Base-by-base conservation (phyloP, 1,139 yeast genomes). In the Hansenula anomala region DNA sequence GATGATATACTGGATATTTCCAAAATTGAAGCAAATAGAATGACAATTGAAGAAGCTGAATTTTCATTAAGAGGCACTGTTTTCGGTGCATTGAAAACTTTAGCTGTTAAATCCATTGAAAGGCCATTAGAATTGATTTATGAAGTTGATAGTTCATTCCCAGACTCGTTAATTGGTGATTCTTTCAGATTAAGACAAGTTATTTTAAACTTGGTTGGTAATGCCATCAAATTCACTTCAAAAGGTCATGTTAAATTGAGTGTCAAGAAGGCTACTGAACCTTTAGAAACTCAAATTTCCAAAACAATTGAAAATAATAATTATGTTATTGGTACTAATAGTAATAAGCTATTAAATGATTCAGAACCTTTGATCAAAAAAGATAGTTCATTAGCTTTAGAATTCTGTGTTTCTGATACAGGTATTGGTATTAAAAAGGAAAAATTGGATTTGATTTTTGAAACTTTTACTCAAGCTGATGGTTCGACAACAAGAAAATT, bases 1-100 rank as follows among this genome's bases (percentile, higher is more conserved):
- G 95, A 87, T 59, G 96, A 87, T 60, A 87, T 87, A 54, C 72
- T 87, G 53, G 96, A 87, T 77, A 87, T 87, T 54, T 86, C 95
- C 40, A 87, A 87, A 72, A 86, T 87, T 64, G 96, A 87, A 64
- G 95, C 95, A 26, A 87, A 87, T 61, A 72, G 95, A 61, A 87
- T 87, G 95, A 86, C 95, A 0, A 87, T 87, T 43, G 96, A 87
- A 58, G 88, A 85, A 59, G 86, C 87, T 47, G 95, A 89, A 45
- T 87, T 87, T 57, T 83, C 94, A 13, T 67, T 87, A 36, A 71
- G 96, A 57, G 92, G 92, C 5, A 86, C 95, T 0, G 92, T 86
- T 3, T 86, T 87, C 60, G 95, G 95, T 26, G 95, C 95, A 1
- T 72, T 87, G 58, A 87, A 87, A 62, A 87, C 95, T 2, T 66